Evolutionary conservation across 768 basidiomycete genomes (phyloP), one percentile per base, ranked within the genome.

Genomic region (Leccinum imitatum): DNA sequence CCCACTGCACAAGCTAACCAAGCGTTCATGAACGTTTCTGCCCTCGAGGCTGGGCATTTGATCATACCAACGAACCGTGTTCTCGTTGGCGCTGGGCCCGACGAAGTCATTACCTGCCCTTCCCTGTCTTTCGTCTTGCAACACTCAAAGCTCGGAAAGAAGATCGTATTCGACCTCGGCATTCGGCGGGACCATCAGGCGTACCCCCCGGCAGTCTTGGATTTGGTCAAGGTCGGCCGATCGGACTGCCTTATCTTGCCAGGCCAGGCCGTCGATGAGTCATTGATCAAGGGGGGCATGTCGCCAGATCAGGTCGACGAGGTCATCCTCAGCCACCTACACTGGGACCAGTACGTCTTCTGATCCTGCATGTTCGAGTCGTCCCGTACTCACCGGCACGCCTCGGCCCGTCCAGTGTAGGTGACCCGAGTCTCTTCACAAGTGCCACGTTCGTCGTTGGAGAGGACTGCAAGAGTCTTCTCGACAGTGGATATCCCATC

Each of bases 131-230:
- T 85, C 71, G 74, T 83, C 57, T 68, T 86, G 37, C 74, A 71
- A 27, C 84, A 85, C 63, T 81, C 82, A 0, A 56, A 59, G 5
- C 75, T 68, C 5, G 67, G 71, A 14, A 66, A 73, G 9, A 77
- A 72, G n/a, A 65, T 82, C 46, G 52, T 84, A 3, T 84, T 86
- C 63, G 86, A 87, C 61, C 76, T 85, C 33, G 84, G 84, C 5
- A 73, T 83, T 17, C 79, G 83, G 37, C 74, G 76, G 50, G 79
- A 85, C 60, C 71, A 72, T 66, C 71, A 77, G 23, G 77, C 72
- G 6, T 77, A 73, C 53, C 75, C 80, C 0, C 78, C 78, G 0
- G 64, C 50, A 0, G 62, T 73, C 41, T 69, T 4, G 76, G 64
- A 46, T 46, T 57, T 3, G 56, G 8, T 62, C 68, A 35, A 63